phyloP scores from a whole-genome alignment of 2,329 filamentous ascomycete species.

The Exophiala dermatitidis region DNA sequence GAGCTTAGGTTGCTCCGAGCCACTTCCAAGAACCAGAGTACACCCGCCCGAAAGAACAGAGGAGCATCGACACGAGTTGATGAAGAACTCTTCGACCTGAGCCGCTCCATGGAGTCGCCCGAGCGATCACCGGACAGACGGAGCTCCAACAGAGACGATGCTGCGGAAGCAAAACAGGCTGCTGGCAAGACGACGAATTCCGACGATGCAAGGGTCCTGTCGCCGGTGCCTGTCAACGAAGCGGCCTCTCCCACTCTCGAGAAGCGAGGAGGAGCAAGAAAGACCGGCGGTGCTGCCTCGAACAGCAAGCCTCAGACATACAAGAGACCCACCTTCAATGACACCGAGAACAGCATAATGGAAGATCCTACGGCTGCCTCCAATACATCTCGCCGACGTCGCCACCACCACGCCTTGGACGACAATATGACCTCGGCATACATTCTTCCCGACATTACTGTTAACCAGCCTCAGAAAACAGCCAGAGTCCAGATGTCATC shows the following conservation, averaged over 20 bases:
- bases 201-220: constrained; percentile 26
- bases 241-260: constrained; percentile 9
- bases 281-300: background rate
- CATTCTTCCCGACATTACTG: constrained; percentile 57
- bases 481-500: constrained; percentile 33
- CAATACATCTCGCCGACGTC: constrained; percentile 42
- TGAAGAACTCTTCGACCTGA: constrained; percentile 27
- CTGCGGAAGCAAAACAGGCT: constrained; percentile 12
- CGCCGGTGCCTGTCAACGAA: constrained; percentile 9
- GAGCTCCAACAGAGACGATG: constrained; percentile 9
- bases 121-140: constrained; percentile 13
- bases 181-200: constrained; percentile 17
- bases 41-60: constrained; percentile 15
- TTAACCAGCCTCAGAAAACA: constrained; percentile 32
- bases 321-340: constrained; percentile 18
- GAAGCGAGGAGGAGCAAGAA: constrained; percentile 9
- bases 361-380: constrained; percentile 34
- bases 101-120: constrained; percentile 22
- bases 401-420: constrained; percentile 41
- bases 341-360: constrained; percentile 24
- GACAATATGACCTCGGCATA: constrained; percentile 58
- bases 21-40: constrained; percentile 16
- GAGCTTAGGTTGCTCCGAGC: constrained; percentile 24
- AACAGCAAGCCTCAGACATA: constrained; percentile 12
- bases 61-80: constrained; percentile 13